Percentiles rank a stretch among this genome's conserved stretches.
Evolutionary conservation across 257 asterid genomes (phyloP).

Genomic region (Solanum gracilifrons): DNA sequence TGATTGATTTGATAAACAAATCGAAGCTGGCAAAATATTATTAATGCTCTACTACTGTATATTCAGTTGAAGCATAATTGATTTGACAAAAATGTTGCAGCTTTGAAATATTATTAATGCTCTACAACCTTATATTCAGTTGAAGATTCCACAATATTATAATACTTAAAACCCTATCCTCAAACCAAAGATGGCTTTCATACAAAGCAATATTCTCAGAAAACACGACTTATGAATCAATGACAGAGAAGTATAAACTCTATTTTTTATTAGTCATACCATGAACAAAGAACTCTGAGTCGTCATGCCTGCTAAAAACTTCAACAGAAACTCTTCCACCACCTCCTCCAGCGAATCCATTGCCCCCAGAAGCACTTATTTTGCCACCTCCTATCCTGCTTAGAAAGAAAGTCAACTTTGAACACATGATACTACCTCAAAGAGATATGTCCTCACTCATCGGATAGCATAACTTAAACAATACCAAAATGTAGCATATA

Average conservation of each 20-base stretch:
- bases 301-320: constrained; percentile 70
- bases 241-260: not conserved
- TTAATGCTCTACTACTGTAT: not conserved
- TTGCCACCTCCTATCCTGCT: constrained; percentile 80
- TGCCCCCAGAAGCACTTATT: constrained; percentile 78
- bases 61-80: not conserved
- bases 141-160: not conserved
- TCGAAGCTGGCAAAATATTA: not conserved
- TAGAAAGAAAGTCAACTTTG: constrained; percentile 8
- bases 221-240: constrained; percentile 1
- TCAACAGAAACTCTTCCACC: constrained; percentile 84
- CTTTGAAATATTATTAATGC: not conserved
- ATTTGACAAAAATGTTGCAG: not conserved
- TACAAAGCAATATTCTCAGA: not conserved
- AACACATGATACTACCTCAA: not conserved
- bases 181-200: not conserved
- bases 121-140: not conserved
- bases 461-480: not conserved
- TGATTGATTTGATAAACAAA: not conserved
- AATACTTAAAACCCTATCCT: not conserved
- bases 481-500: not conserved
- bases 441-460: not conserved
- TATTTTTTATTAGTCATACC: constrained; percentile 36
- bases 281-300: constrained; percentile 46
- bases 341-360: constrained; percentile 94